Evolutionary conservation across 2,329 filamentous ascomycete genomes (phyloP).

Genomic region (Pseudocercospora fuligena): DNA sequence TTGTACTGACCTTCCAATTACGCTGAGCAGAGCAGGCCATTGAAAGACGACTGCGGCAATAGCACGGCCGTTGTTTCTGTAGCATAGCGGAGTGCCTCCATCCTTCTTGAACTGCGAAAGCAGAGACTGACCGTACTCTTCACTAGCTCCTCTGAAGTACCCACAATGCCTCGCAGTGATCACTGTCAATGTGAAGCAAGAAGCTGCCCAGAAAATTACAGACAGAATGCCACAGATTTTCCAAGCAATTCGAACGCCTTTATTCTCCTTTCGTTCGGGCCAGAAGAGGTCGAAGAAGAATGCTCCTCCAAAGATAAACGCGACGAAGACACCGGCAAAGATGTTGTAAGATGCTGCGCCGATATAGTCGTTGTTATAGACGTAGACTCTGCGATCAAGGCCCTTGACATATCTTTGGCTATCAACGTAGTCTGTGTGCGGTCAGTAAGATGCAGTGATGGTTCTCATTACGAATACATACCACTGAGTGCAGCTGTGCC

Average conservation of each 20-base stretch:
- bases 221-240: constrained; percentile 57
- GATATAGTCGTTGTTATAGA: constrained; percentile 62
- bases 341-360: constrained; percentile 63
- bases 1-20: constrained; percentile 50
- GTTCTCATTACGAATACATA: constrained; percentile 36
- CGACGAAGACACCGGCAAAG: constrained; percentile 62
- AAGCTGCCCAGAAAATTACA: constrained; percentile 52
- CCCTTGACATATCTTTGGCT: constrained; percentile 55
- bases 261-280: constrained; percentile 59
- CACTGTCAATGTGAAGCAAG: constrained; percentile 57
- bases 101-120: constrained; percentile 41
- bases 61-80: constrained; percentile 56
- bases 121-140: constrained; percentile 36
- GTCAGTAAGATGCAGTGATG: not conserved
- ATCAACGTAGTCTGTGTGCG: constrained; percentile 56
- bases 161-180: constrained; percentile 56
- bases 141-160: constrained; percentile 50
- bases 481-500: constrained; percentile 61
- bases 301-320: constrained; percentile 62
- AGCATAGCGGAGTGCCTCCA: constrained; percentile 48
- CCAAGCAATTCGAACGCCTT: constrained; percentile 59
- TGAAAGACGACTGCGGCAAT: constrained; percentile 58
- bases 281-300: constrained; percentile 69
- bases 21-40: constrained; percentile 58
- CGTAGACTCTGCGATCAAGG: constrained; percentile 45